phyloP scores from a whole-genome alignment of 2,329 filamentous ascomycete genomes.

The Hysterium pulicare region DNA sequence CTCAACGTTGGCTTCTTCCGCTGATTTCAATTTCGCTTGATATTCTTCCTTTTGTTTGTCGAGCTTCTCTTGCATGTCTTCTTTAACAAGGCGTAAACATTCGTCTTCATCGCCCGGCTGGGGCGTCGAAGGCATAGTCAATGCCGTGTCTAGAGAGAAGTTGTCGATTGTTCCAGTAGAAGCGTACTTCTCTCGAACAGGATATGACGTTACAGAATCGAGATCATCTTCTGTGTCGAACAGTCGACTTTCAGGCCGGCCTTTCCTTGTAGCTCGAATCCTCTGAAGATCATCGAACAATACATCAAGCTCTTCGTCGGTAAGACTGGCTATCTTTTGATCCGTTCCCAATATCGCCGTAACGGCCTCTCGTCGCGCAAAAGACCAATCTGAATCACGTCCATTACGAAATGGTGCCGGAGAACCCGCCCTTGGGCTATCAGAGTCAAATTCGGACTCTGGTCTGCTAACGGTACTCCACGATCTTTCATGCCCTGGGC shows the following conservation, averaged over 20 bases:
- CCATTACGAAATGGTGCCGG: constrained; percentile 67
- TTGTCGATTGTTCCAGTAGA: constrained; percentile 94
- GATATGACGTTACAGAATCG: constrained; percentile 85
- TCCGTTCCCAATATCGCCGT: constrained; percentile 84
- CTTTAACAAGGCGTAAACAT: constrained; percentile 67
- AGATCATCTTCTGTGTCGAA: constrained; percentile 73
- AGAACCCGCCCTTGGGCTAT: constrained; percentile 73
- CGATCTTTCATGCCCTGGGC: constrained; percentile 70
- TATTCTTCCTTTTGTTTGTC: constrained; percentile 83
- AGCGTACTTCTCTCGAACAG: constrained; percentile 89
- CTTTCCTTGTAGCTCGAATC: constrained; percentile 79
- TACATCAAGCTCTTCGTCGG: constrained; percentile 89
- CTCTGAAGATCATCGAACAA: constrained; percentile 92
- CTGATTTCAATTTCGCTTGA: constrained; percentile 70
- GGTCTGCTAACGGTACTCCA: constrained; percentile 64
- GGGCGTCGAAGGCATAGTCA: constrained; percentile 93
- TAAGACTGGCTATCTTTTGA: constrained; percentile 84
- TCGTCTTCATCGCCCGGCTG: constrained; percentile 76
- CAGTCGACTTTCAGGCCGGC: constrained; percentile 54
- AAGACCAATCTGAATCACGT: constrained; percentile 89
- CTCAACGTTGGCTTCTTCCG: constrained; percentile 71
- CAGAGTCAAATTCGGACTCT: constrained; percentile 70
- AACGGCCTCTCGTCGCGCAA: constrained; percentile 89
- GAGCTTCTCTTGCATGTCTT: constrained; percentile 79
- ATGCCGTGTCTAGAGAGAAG: constrained; percentile 87